Percentiles rank a stretch among this genome's conserved stretches.
These are phyloP conservation scores for Coffea humblotiana DNA, from an alignment of 305 asterid genomes.

Conservation along the genomic window DNA sequence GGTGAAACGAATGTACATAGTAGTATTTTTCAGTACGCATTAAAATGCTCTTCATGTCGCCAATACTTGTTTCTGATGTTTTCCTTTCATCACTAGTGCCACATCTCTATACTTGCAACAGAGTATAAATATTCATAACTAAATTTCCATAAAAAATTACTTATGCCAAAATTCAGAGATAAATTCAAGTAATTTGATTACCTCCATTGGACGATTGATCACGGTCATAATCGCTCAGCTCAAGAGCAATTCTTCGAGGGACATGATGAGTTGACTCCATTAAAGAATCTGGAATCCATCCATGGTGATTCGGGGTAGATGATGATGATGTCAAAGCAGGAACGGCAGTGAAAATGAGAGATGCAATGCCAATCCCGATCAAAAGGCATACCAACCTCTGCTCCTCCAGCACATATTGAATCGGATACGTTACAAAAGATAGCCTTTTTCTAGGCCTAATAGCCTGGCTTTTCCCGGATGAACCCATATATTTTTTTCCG, in stretches of 20 bases:
- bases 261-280: constrained; percentile 25
- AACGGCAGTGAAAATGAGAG: constrained; percentile 28
- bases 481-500: background rate
- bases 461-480: constrained; percentile 20
- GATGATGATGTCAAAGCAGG: constrained; percentile 13
- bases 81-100: background rate
- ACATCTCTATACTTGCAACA: background rate
- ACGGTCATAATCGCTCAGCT: constrained; percentile 26
- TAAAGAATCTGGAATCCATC: constrained; percentile 3
- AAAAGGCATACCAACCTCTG: constrained; percentile 58
- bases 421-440: constrained; percentile 27
- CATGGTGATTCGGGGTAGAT: background rate
- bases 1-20: no score
- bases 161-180: background rate
- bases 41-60: no score
- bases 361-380: constrained; percentile 52
- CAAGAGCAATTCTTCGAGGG: constrained; percentile 35
- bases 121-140: background rate
- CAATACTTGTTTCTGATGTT: no score
- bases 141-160: no score
- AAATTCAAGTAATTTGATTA: background rate
- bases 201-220: constrained; percentile 41
- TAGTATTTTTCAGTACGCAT: no score
- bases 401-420: constrained; percentile 47
- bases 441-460: constrained; percentile 2